Percentiles rank a stretch among this genome's conserved stretches.
These are phyloP conservation scores for Perilla frutescens DNA, from an alignment of 257 asterid species.

Conservation along the genomic window DNA sequence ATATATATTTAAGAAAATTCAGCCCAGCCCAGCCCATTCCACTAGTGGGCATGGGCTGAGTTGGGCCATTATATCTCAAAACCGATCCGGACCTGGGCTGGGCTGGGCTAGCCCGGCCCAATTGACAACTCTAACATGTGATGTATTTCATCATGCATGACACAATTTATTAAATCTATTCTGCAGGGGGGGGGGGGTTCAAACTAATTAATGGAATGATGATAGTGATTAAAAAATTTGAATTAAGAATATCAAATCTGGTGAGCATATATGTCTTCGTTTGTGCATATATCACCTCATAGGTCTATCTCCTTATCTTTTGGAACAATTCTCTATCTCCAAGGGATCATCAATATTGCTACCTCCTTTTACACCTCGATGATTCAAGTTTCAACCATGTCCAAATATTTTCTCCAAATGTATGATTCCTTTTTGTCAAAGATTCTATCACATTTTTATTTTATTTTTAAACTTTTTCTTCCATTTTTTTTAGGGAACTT, in stretches of 20 bases:
- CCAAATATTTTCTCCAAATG: constrained; percentile 36
- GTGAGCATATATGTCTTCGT: constrained; percentile 35
- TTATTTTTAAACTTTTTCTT: constrained; percentile 10
- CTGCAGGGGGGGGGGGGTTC: background rate
- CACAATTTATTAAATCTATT: background rate
- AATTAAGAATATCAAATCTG: constrained; percentile 36
- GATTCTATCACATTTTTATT: constrained; percentile 39
- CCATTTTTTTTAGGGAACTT: background rate
- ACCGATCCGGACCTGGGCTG: too few species aligned
- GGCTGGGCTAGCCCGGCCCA: too few species aligned
- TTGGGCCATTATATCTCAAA: too few species aligned
- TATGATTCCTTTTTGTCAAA: constrained; percentile 37
- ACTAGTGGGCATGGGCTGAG: too few species aligned
- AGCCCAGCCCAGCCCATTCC: too few species aligned
- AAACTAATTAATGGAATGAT: background rate
- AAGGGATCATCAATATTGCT: constrained; percentile 30
- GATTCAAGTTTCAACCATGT: constrained; percentile 39
- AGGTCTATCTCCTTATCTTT: constrained; percentile 63
- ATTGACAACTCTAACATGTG: too few species aligned
- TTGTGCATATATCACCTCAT: constrained; percentile 31
- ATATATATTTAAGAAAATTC: too few species aligned
- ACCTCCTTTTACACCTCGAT: constrained; percentile 33
- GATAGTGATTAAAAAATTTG: background rate
- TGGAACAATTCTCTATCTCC: constrained; percentile 63
- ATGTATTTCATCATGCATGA: background rate